phyloP scores from a whole-genome alignment of 2,329 filamentous ascomycete genomes.

The Aureobasidium lini region DNA sequence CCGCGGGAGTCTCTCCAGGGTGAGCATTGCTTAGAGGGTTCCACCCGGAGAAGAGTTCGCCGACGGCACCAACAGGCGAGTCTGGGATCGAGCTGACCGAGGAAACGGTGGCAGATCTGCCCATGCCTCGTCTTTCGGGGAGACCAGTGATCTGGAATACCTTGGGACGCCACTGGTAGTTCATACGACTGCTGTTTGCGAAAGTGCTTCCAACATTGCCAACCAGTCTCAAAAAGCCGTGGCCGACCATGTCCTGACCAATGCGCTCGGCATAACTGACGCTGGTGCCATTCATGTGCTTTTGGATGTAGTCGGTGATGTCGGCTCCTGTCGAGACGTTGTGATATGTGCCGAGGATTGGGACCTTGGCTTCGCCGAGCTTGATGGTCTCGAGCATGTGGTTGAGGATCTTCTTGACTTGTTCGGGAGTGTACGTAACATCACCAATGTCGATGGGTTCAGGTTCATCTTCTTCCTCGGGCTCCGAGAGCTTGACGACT shows the following conservation, averaged over 20 bases:
- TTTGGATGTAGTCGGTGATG: slow-evolving; percentile 92
- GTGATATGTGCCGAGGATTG: slow-evolving; percentile 87
- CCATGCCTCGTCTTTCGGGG: slow-evolving; percentile 76
- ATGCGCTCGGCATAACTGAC: slow-evolving; percentile 90
- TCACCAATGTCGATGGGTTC: slow-evolving; percentile 87
- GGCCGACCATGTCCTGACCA: slow-evolving; percentile 81
- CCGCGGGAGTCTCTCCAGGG: slow-evolving; percentile 86
- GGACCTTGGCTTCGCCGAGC: slow-evolving; percentile 85
- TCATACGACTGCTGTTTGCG: slow-evolving; percentile 94
- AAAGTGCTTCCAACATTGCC: slow-evolving; percentile 94
- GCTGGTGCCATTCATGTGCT: slow-evolving; percentile 73
- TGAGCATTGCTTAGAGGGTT: slow-evolving; percentile 83
- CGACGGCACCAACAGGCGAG: slow-evolving; percentile 67
- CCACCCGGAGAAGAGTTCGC: slow-evolving; percentile 86
- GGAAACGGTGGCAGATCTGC: slow-evolving; percentile 65
- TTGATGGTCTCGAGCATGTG: slow-evolving; percentile 84
- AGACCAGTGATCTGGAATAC: slow-evolving; percentile 82
- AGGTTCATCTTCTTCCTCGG: slow-evolving; percentile 56
- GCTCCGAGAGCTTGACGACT: slow-evolving; percentile 79
- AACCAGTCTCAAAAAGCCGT: slow-evolving; percentile 81
- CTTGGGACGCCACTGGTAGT: slow-evolving; percentile 93
- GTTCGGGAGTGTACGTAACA: slow-evolving; percentile 72
- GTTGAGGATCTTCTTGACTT: slow-evolving; percentile 80
- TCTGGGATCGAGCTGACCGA: slow-evolving; percentile 33
- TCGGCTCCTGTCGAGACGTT: slow-evolving; percentile 89